Evolutionary conservation across 1,139 yeast species (phyloP).

Genomic region (Diutina sp.): DNA sequence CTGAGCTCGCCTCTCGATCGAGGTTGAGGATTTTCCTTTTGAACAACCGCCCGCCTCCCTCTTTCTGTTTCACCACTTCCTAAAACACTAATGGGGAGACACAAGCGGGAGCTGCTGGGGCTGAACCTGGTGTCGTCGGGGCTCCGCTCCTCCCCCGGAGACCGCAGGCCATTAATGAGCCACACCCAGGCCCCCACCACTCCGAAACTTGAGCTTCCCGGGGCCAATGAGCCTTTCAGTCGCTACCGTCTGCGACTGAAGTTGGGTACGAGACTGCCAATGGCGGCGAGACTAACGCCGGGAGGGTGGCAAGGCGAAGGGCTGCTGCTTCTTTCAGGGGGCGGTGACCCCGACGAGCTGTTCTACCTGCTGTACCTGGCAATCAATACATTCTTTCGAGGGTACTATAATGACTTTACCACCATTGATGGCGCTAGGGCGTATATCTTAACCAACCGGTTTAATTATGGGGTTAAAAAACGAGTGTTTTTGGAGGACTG

Average conservation of each 20-base stretch:
- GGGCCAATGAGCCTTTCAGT: background rate
- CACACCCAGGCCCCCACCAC: background rate
- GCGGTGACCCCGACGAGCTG: background rate
- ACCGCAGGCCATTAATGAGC: background rate
- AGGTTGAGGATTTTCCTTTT: too few relatives aligned
- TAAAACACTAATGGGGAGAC: background rate
- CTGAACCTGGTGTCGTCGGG: background rate
- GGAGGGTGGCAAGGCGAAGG: background rate
- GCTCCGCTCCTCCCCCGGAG: background rate
- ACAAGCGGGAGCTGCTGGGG: background rate
- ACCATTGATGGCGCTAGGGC: conserved; percentile 61
- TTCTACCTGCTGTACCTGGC: background rate
- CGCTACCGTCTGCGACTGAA: background rate
- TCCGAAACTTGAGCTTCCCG: background rate
- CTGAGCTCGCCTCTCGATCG: too few relatives aligned
- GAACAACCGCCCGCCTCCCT: too few relatives aligned
- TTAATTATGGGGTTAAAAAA: conserved; percentile 25
- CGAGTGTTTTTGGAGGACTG: conserved; percentile 9
- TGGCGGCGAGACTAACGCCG: background rate
- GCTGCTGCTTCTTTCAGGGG: background rate
- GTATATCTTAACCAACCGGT: conserved; percentile 31
- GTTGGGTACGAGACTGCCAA: background rate
- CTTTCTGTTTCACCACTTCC: too few relatives aligned
- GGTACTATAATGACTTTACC: conserved; percentile 50
- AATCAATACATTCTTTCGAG: background rate